Evolutionary conservation across 2,329 filamentous ascomycete genomes (phyloP).

Genomic region (Pestalotiopsis sp.): DNA sequence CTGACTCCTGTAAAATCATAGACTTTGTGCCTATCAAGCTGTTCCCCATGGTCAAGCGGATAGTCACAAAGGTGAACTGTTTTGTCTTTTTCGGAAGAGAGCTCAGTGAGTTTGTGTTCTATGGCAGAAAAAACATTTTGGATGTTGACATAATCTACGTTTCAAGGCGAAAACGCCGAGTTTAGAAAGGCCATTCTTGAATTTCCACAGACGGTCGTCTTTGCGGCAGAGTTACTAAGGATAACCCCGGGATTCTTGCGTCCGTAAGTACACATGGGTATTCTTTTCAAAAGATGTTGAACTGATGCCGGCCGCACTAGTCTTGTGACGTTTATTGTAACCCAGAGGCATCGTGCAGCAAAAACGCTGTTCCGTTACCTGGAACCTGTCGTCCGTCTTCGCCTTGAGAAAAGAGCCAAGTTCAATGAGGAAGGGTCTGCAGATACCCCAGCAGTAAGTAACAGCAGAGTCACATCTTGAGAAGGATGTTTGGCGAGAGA

Average conservation of each 20-base stretch:
- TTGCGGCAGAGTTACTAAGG: background rate
- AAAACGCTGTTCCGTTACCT: background rate
- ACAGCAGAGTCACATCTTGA: background rate
- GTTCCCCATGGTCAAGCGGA: conserved; percentile 3
- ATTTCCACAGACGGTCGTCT: conserved; percentile 1
- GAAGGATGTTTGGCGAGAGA: background rate
- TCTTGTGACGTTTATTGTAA: background rate
- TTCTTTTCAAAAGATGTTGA: background rate
- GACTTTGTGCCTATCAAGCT: conserved; percentile 7
- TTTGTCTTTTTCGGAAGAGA: background rate
- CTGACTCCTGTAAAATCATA: background rate
- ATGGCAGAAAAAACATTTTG: background rate
- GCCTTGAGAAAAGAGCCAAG: background rate
- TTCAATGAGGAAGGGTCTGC: background rate
- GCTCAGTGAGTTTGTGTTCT: background rate
- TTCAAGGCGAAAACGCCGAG: background rate
- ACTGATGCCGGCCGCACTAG: background rate
- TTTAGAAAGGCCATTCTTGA: background rate
- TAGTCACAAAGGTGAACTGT: background rate
- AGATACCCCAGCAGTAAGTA: background rate
- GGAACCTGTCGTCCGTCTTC: background rate
- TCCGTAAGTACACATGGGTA: background rate
- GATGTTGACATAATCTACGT: background rate
- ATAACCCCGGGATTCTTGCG: background rate
- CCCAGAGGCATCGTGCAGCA: background rate